phyloP scores from a whole-genome alignment of 2,329 filamentous ascomycete species.

The Pseudogymnoascus verrucosus region DNA sequence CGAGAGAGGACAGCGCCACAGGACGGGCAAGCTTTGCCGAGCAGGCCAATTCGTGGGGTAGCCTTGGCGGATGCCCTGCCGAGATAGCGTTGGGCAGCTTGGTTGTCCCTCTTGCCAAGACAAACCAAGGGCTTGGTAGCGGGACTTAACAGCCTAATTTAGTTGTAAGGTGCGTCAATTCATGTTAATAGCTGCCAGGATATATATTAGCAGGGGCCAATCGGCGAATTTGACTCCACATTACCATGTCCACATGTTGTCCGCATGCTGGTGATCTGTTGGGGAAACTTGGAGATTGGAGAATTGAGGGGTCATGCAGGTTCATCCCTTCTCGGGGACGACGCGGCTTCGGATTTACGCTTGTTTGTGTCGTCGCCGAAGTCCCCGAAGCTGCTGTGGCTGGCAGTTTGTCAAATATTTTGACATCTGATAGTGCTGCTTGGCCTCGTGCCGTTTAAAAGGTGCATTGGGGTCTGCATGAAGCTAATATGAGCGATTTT shows the following conservation, averaged over 20 bases:
- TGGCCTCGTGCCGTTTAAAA: not conserved
- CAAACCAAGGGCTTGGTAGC: not conserved
- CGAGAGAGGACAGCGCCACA: not conserved
- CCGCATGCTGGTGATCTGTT: not conserved
- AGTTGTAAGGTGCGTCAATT: not conserved
- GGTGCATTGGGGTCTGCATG: not conserved
- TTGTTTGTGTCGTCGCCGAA: not conserved
- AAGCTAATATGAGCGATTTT: not conserved
- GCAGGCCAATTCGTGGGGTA: not conserved
- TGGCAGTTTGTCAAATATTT: not conserved
- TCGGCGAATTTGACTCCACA: not conserved
- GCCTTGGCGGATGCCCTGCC: not conserved
- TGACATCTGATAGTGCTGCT: not conserved
- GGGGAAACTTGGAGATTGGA: slow-evolving; percentile 1
- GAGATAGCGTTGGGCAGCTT: not conserved
- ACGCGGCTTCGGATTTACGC: not conserved
- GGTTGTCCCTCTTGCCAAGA: not conserved
- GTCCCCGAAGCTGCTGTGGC: not conserved
- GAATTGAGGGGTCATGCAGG: not conserved
- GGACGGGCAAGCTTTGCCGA: not conserved
- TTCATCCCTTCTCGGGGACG: not conserved
- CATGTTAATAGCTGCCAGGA: not conserved
- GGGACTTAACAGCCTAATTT: not conserved
- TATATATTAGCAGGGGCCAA: not conserved
- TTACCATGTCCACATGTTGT: not conserved